A percentile compares a stretch with the other conserved stretches of the same genome.
Evolutionary conservation across 2,329 filamentous ascomycete species (phyloP).

Genomic region (Cercospora zeina): DNA sequence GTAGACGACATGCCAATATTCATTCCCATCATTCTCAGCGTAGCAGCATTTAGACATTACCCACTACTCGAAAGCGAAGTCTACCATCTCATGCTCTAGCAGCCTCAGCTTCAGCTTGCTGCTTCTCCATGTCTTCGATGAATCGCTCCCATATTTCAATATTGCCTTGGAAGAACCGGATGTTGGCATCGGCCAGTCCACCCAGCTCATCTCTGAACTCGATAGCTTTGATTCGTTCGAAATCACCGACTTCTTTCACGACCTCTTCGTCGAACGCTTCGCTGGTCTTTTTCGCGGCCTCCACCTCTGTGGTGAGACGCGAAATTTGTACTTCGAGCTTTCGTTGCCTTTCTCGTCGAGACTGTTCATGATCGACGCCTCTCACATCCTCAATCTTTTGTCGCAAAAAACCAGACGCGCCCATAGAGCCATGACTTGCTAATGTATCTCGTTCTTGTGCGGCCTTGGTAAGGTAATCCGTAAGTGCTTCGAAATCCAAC

Average conservation of each 20-base stretch:
- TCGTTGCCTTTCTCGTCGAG: constrained; percentile 78
- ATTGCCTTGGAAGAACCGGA: constrained; percentile 79
- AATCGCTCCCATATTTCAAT: constrained; percentile 87
- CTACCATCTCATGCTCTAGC: constrained; percentile 13
- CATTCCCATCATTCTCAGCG: constrained; percentile 3
- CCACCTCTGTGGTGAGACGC: constrained; percentile 84
- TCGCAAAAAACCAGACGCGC: constrained; percentile 83
- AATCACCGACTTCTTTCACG: constrained; percentile 86
- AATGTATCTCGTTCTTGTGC: constrained; percentile 82
- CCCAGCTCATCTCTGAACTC: constrained; percentile 86
- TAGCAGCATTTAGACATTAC: constrained; percentile 16
- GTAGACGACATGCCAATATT: not conserved
- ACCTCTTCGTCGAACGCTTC: constrained; percentile 97
- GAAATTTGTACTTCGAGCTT: constrained; percentile 93
- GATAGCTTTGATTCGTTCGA: constrained; percentile 91
- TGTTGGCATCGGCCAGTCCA: constrained; percentile 77
- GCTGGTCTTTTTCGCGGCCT: constrained; percentile 78
- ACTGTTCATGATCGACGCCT: constrained; percentile 93
- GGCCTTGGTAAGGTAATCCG: constrained; percentile 91
- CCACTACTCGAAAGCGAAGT: not conserved
- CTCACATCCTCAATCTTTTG: constrained; percentile 95
- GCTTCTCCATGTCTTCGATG: constrained; percentile 68
- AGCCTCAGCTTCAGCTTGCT: constrained; percentile 24
- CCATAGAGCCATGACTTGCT: constrained; percentile 59
- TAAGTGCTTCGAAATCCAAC: constrained; percentile 92